Evolutionary conservation across 139 green algal species (phyloP).

Genomic region (Desmodesmus armatus): DNA sequence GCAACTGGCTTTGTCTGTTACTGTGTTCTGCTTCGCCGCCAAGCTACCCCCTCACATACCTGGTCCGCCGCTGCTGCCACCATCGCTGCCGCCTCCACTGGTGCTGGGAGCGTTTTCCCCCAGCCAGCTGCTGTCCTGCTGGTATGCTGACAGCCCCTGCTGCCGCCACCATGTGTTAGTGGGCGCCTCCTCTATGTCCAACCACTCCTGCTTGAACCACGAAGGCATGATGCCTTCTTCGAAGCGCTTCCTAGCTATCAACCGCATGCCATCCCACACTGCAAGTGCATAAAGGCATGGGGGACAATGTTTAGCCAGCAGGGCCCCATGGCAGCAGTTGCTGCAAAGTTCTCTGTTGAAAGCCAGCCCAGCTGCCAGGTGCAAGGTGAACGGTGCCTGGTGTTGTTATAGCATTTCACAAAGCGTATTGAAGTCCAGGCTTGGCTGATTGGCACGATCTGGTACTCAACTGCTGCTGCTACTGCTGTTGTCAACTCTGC

Average conservation of each 20-base stretch:
- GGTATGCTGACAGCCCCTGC: constrained; percentile 37
- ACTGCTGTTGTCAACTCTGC: not conserved
- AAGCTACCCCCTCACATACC: too few species aligned
- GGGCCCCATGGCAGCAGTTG: too few species aligned
- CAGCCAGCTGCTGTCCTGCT: constrained; percentile 35
- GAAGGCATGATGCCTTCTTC: constrained; percentile 56
- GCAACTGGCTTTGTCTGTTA: too few species aligned
- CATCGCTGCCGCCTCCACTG: constrained; percentile 16
- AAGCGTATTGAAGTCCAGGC: too few species aligned
- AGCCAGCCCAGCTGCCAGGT: too few species aligned
- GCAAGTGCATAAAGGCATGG: not conserved
- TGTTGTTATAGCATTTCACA: too few species aligned
- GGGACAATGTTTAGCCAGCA: too few species aligned
- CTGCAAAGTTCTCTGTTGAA: too few species aligned
- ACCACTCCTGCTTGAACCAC: constrained; percentile 63
- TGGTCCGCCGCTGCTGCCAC: constrained; percentile 4
- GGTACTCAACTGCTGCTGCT: constrained; percentile 16
- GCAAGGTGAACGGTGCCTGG: too few species aligned
- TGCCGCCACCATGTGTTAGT: constrained; percentile 50
- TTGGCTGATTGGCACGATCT: too few species aligned
- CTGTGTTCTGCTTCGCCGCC: too few species aligned
- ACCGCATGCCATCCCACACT: constrained; percentile 70
- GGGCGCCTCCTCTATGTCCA: constrained; percentile 59
- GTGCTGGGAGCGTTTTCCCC: constrained; percentile 1
- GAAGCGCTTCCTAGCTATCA: constrained; percentile 43